Percentiles rank a stretch among this genome's conserved stretches.
Evolutionary conservation across 208 protist species (phyloP).

Genomic region (Endotrypanum monterogeii): DNA sequence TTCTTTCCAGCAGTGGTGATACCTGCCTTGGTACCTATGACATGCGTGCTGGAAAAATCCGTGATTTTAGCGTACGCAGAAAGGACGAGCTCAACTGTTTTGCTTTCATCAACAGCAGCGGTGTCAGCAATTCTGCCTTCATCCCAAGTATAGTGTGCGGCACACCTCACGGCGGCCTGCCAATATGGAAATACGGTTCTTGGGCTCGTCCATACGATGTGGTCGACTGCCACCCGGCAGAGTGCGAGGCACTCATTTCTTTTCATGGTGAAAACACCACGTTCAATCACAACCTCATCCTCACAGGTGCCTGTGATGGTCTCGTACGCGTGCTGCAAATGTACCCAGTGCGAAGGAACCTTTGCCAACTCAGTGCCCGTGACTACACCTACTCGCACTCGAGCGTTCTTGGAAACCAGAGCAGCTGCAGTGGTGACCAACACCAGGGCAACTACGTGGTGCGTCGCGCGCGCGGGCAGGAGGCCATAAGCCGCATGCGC

Average conservation of each 20-base stretch:
- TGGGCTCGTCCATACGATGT: constrained; percentile 86
- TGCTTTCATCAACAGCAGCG: constrained; percentile 88
- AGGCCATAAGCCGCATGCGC: constrained; percentile 79
- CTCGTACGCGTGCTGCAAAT: constrained; percentile 88
- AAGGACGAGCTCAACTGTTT: constrained; percentile 91
- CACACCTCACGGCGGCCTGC: constrained; percentile 73
- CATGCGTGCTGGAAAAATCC: constrained; percentile 65
- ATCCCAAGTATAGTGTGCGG: constrained; percentile 90
- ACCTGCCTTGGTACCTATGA: constrained; percentile 87
- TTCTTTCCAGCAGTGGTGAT: constrained; percentile 87
- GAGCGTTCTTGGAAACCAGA: constrained; percentile 37
- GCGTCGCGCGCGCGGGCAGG: constrained; percentile 54
- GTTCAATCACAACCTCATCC: constrained; percentile 90
- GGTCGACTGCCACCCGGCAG: constrained; percentile 74
- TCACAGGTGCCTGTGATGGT: constrained; percentile 88
- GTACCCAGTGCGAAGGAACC: constrained; percentile 85
- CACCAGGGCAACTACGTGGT: constrained; percentile 48
- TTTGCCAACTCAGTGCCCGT: constrained; percentile 87
- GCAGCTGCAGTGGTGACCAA: constrained; percentile 28
- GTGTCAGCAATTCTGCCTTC: constrained; percentile 65
- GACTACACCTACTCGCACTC: constrained; percentile 83
- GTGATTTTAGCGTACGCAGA: constrained; percentile 81
- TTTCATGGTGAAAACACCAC: constrained; percentile 80
- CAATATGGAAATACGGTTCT: constrained; percentile 91
- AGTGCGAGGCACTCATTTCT: constrained; percentile 86